A percentile compares a stretch with the other conserved stretches of the same genome.
Evolutionary conservation across 2,329 filamentous ascomycete genomes (phyloP).

Genomic region (Fusarium virguliforme): DNA sequence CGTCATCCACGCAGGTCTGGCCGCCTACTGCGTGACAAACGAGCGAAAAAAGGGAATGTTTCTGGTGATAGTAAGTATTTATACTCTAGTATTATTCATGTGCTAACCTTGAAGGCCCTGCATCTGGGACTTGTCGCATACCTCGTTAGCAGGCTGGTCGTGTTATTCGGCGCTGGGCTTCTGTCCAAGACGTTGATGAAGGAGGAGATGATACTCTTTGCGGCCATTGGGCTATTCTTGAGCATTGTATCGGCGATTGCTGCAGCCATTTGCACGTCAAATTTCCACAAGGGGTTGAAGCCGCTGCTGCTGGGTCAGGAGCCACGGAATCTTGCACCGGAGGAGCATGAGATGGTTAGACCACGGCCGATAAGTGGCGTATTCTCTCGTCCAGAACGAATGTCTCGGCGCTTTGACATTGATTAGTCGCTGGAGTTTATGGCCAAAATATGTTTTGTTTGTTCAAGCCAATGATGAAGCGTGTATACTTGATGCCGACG

Average conservation of each 20-base stretch:
- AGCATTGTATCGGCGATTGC: background rate
- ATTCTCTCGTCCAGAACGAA: background rate
- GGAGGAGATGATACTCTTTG: background rate
- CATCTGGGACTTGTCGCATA: background rate
- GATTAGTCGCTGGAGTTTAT: background rate
- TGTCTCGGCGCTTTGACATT: slow-evolving; percentile 6
- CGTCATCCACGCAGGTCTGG: background rate
- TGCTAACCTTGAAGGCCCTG: background rate
- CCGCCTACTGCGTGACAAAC: background rate
- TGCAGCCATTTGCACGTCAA: background rate
- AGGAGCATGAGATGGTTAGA: background rate
- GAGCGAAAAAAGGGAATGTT: background rate
- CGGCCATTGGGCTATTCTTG: background rate
- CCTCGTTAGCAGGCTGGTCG: background rate
- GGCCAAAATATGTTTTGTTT: background rate
- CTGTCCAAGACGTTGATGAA: background rate
- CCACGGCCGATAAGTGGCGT: background rate
- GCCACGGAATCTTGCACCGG: background rate
- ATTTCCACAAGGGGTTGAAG: slow-evolving; percentile 1
- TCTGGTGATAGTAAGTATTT: background rate
- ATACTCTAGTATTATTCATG: too few species aligned
- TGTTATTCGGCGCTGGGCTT: background rate
- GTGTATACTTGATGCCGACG: background rate
- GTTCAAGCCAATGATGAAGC: background rate
- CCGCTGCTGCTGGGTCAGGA: background rate